Evolutionary conservation across 176 grass and related monocot species (phyloP), one percentile per base, ranked within the genome.

Genomic region (Paspalum vaginatum): DNA sequence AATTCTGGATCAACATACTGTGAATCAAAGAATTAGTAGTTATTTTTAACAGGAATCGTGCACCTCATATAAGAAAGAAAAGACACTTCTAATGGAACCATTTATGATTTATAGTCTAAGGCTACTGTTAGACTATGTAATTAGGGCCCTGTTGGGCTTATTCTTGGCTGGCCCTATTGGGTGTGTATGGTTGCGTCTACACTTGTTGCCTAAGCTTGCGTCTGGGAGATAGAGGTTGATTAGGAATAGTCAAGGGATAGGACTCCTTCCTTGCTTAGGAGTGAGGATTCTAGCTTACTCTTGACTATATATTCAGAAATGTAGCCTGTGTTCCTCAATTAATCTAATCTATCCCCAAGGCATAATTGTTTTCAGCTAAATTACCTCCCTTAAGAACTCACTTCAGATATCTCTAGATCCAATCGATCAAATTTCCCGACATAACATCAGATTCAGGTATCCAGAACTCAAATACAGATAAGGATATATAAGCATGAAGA

Each of bases 1-100:
- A 98, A 98, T 90, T 94, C 95, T 95, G 83, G 91, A 93, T 98
- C 92, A 71, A 98, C 95, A 76, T 95, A 86, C 95, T 98, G 88
- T 82, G 81, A 63, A 91, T 74, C 58, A 80, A 47, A 88, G 76
- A 84, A 83, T 55, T 68, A 68, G 81, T 65, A 42, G 69, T 76
- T 74, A 65, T 18, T 64, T 47, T 77, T 76, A 42, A 85, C 49
- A 65, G 10, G n/a, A 85, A 43, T 39, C n/a, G 26, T 67, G 72
- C 18, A 80, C 61, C 39, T 75, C 15, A 17, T 41, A 43, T 8
- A 65, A 43, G 32, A 44, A n/a, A 85, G 1, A 54, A 40, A 63
- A 49, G 3, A 14, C 37, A 78, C 48, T 61, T 54, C 9, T 71
- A 71, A 32, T 8, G 18, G 18, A 75, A 60, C 9, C 16, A 9